Conservation (phyloP, 306 rosid genomes). For the Sindora glabra region DNA sequence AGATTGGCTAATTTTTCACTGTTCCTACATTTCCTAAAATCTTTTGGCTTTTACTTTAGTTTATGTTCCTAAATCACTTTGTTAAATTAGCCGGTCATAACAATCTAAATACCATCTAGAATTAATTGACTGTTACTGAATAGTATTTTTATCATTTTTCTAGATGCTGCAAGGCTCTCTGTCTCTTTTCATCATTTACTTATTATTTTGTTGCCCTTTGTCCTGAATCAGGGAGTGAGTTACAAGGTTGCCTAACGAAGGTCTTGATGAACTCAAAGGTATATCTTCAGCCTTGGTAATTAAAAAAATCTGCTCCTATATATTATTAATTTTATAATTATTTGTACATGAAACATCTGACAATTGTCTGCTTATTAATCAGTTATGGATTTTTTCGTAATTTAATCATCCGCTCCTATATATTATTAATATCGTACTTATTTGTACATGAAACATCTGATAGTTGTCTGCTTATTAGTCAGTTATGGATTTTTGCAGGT, state of each 20-base stretch:
- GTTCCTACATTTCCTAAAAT: too few species aligned
- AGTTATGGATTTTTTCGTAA: too few species aligned
- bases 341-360: too few species aligned
- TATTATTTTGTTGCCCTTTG: background rate
- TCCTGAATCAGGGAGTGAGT: constrained; percentile 12
- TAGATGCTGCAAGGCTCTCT: background rate
- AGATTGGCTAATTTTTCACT: too few species aligned
- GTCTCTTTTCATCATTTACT: background rate
- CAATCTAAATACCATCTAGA: background rate
- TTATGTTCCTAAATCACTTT: too few species aligned
- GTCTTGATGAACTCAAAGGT: too few species aligned
- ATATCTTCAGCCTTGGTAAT: background rate
- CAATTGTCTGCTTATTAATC: too few species aligned
- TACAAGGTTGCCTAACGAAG: constrained; percentile 27
- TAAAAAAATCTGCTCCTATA: background rate
- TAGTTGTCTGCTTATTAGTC: background rate
- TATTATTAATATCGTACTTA: background rate
- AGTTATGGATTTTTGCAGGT: constrained; percentile 8
- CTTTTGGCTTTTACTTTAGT: too few species aligned
- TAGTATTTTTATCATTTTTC: too few species aligned
- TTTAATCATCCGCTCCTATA: too few species aligned
- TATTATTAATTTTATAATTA: too few species aligned
- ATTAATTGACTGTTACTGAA: background rate
- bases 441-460: background rate
- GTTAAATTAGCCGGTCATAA: background rate